Evolutionary conservation across 441 rosid genomes (phyloP).

Genomic region (Iberis amara): DNA sequence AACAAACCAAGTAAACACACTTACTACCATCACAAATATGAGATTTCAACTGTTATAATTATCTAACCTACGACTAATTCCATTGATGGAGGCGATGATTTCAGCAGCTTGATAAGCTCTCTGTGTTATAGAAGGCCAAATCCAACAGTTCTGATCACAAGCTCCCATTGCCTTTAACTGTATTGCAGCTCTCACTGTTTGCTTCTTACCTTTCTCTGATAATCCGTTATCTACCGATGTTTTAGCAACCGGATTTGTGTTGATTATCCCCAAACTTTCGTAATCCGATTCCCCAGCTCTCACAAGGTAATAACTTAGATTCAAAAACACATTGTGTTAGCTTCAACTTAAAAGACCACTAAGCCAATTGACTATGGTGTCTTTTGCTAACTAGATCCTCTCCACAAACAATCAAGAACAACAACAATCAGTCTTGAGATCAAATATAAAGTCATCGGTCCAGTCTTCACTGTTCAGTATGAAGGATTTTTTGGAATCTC

Average conservation of each 20-base stretch:
- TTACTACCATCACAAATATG: neutral
- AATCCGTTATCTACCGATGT: conserved; percentile 79
- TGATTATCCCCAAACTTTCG: conserved; percentile 73
- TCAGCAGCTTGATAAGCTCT: conserved; percentile 96
- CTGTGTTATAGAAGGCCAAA: conserved; percentile 96
- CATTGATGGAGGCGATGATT: conserved; percentile 69
- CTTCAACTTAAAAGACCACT: neutral
- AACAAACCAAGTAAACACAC: neutral
- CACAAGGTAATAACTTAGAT: conserved; percentile 66
- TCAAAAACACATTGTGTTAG: conserved; percentile 20
- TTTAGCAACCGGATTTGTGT: conserved; percentile 80
- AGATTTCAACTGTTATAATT: neutral
- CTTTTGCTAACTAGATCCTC: no score
- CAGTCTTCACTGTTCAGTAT: neutral
- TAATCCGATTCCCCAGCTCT: conserved; percentile 85
- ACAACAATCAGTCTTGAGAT: neutral
- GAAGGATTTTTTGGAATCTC: neutral
- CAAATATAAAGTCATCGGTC: neutral
- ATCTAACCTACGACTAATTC: conserved; percentile 57
- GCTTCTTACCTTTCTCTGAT: conserved; percentile 83
- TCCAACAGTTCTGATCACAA: conserved; percentile 76
- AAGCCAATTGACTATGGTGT: neutral
- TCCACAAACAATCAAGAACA: no score
- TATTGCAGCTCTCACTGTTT: conserved; percentile 57
- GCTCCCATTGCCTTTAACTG: conserved; percentile 69